phyloP scores from a whole-genome alignment of 306 rosid species.

The Pterocarpus macrocarpus region DNA sequence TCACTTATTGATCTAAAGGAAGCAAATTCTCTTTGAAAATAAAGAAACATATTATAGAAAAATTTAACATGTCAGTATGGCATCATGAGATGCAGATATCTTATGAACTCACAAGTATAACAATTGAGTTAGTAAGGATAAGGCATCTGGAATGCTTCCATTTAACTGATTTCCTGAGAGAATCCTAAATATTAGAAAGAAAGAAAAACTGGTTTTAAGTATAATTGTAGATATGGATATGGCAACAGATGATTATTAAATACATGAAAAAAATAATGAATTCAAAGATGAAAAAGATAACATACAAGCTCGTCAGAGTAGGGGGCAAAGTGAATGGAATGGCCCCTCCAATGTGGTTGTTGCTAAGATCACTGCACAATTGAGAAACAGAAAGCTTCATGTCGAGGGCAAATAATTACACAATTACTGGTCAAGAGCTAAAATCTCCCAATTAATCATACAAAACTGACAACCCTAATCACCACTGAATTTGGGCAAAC shows the following conservation, averaged over 20 bases:
- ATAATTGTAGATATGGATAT: not conserved
- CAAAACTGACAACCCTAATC: not conserved
- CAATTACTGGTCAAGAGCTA: constrained; percentile 25
- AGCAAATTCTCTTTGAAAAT: constrained; percentile 17
- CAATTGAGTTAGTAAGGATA: constrained; percentile 61
- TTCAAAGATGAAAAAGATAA: constrained; percentile 23
- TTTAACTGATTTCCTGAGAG: constrained; percentile 68
- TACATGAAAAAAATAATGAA: constrained; percentile 1
- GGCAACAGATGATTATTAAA: constrained; percentile 4
- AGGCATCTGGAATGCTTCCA: constrained; percentile 69
- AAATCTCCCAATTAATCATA: constrained; percentile 7
- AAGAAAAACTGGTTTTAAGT: constrained; percentile 9
- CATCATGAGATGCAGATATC: not conserved
- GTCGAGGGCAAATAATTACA: constrained; percentile 17
- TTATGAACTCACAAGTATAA: constrained; percentile 62
- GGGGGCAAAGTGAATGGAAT: constrained; percentile 71
- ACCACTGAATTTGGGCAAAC: not conserved
- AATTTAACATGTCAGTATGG: constrained; percentile 33
- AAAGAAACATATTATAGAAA: constrained; percentile 9
- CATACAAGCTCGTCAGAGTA: constrained; percentile 80
- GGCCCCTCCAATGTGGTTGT: constrained; percentile 79
- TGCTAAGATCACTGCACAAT: constrained; percentile 74
- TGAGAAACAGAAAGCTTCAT: constrained; percentile 50
- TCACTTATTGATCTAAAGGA: constrained; percentile 53
- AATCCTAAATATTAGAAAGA: constrained; percentile 56